Base-by-base conservation (phyloP, 1,284 basidiomycete species). In the Microbotryum saponariae region DNA sequence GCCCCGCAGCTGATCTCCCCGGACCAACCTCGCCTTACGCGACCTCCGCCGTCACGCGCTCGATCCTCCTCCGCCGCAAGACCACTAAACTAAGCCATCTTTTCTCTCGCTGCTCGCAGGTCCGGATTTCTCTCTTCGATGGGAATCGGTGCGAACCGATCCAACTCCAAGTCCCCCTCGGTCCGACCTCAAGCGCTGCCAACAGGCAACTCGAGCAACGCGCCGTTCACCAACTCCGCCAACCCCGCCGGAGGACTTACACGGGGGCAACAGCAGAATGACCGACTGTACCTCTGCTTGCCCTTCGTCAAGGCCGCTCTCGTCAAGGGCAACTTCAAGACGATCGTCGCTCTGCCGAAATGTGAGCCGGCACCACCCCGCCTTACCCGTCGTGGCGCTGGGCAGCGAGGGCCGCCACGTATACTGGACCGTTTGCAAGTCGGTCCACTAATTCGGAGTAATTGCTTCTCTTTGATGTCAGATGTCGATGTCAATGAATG, bases 311-410 rank as follows among this genome's bases (percentile, higher is more conserved):
- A 97, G 73, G 90, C 92, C 1, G 91, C 94, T 1, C 82, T 99
- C 33, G 93, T 99, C 68, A 97, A 97, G 76, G 94, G 94, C 20
- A 94, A 91, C 74, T 97, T 97, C 79, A 97, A 97, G 79, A 97
- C 93, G 1, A 97, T 98, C 70, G 92, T 97, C 47, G 89, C 92
- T 78, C 83, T 96, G 45, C 96, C 96, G 21, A 97, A 97, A 76
- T 97, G 67, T 68, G 42, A 37, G 75, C 60, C 68, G 72, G 12
- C 23, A n/a, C 8, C 12, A 25, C n/a, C 29, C 23, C 10, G 31
- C 31, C 8, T 31, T 23, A n/a, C 3, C 10, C 31, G 4, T 48
- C 33, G 8, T n/a, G n/a, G 20, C 18, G 48, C n/a, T 46, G 27
- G 51, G 57, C 57, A 50, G 6, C 21, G 23, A 21, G 8, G 25